phyloP scores from a whole-genome alignment of 371 early-diverging fungal genomes.

The Mortierella sp. region DNA sequence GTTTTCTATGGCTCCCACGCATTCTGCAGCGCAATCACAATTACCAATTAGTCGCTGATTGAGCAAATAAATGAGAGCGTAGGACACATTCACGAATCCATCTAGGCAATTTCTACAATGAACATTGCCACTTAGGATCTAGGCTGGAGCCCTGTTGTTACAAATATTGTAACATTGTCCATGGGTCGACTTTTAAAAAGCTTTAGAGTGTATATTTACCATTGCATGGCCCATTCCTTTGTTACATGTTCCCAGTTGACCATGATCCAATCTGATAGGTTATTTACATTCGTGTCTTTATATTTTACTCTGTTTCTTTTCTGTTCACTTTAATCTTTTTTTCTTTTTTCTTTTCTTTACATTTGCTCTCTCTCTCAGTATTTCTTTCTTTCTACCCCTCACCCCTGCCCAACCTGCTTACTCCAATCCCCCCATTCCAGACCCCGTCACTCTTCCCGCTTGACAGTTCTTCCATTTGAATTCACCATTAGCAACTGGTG shows the following conservation, averaged over 20 bases:
- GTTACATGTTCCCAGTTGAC: too few relatives aligned
- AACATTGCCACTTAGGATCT: too few relatives aligned
- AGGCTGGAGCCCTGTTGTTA: too few relatives aligned
- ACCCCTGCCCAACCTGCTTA: neutral
- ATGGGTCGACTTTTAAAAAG: too few relatives aligned
- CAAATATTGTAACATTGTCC: too few relatives aligned
- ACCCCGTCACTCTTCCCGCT: neutral
- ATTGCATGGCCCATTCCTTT: neutral
- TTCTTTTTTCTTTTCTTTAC: neutral
- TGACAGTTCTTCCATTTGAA: neutral
- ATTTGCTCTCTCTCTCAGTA: neutral
- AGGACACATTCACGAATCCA: too few relatives aligned
- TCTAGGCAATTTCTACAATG: too few relatives aligned
- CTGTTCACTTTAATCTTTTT: neutral
- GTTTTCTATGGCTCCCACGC: constrained; percentile 4
- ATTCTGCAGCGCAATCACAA: constrained; percentile 18
- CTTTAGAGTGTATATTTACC: too few relatives aligned
- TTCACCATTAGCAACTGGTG: neutral
- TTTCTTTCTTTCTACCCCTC: neutral
- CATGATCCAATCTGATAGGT: too few relatives aligned
- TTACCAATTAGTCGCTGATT: too few relatives aligned
- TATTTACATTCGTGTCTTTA: neutral
- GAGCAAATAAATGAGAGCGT: too few relatives aligned
- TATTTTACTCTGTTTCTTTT: neutral
- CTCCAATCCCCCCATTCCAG: neutral